Evolutionary conservation across 2,329 filamentous ascomycete genomes (phyloP).

Genomic region (Sclerotinia borealis): DNA sequence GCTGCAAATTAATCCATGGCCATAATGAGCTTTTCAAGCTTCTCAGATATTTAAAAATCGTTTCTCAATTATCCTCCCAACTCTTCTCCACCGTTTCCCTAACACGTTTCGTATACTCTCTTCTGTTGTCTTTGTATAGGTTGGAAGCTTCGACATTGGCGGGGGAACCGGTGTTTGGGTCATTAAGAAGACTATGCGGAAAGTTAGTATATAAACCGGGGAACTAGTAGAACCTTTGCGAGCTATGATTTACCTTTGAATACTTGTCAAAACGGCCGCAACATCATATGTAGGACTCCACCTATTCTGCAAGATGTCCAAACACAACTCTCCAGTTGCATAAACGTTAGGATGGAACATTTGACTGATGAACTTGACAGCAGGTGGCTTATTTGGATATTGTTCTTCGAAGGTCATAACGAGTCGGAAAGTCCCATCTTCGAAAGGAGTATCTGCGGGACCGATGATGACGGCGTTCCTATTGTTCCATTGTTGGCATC

Average conservation of each 20-base stretch:
- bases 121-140: constrained; percentile 95
- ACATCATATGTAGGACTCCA: constrained; percentile 99
- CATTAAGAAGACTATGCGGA: constrained; percentile 72
- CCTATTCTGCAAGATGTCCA: constrained; percentile 94
- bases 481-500: constrained; percentile 14
- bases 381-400: constrained; percentile 96
- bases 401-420: constrained; percentile 99
- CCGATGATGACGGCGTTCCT: constrained; percentile 99
- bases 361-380: constrained; percentile 96
- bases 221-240: background rate
- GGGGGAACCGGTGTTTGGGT: constrained; percentile 96
- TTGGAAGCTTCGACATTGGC: constrained; percentile 98
- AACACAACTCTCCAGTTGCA: constrained; percentile 88
- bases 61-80: constrained; percentile 71
- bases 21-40: background rate
- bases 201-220: constrained; percentile 28
- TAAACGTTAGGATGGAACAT: constrained; percentile 99
- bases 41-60: constrained; percentile 17
- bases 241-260: constrained; percentile 67
- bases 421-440: constrained; percentile 94
- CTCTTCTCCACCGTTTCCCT: constrained; percentile 98
- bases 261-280: constrained; percentile 91
- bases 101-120: constrained; percentile 93
- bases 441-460: constrained; percentile 92
- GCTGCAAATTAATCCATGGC: background rate